Evolutionary conservation across 2,329 filamentous ascomycete genomes (phyloP).

Genomic region (Intubia oerlemansii): DNA sequence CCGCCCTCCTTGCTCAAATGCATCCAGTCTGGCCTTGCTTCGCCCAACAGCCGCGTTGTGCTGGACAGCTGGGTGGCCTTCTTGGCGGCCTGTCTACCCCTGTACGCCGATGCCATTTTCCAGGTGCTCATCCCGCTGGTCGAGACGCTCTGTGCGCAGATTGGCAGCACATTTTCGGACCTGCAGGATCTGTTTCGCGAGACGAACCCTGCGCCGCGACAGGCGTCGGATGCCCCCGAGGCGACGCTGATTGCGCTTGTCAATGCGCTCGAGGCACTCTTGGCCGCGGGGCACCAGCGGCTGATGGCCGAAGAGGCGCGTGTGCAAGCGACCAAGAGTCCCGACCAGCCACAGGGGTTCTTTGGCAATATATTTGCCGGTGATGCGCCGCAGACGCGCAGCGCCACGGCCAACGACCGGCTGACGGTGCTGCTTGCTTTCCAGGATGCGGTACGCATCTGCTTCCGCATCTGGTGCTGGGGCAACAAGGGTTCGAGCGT

Average conservation of each 20-base stretch:
- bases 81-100: conserved; percentile 59
- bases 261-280: conserved; percentile 79
- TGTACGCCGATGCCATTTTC: conserved; percentile 72
- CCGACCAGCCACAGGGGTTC: conserved; percentile 68
- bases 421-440: conserved; percentile 91
- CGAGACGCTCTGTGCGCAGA: conserved; percentile 67
- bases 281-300: conserved; percentile 71
- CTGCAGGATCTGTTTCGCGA: conserved; percentile 42
- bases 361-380: conserved; percentile 83
- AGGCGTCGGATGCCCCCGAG: conserved; percentile 30
- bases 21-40: conserved; percentile 61
- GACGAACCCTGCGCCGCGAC: not conserved
- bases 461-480: conserved; percentile 87
- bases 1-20: conserved; percentile 72
- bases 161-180: conserved; percentile 48
- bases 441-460: conserved; percentile 83
- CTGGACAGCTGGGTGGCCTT: conserved; percentile 87
- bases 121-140: conserved; percentile 80
- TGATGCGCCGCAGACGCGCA: conserved; percentile 54
- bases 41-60: conserved; percentile 49
- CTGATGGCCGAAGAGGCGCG: conserved; percentile 56
- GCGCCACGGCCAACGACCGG: conserved; percentile 75
- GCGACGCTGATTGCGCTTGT: conserved; percentile 64
- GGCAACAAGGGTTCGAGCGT: conserved; percentile 3
- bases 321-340: conserved; percentile 47